Evolutionary conservation across 495 filamentous ascomycete species (phyloP), one percentile per base, ranked within the genome.

Genomic region (Beverwykella pulmonaria): DNA sequence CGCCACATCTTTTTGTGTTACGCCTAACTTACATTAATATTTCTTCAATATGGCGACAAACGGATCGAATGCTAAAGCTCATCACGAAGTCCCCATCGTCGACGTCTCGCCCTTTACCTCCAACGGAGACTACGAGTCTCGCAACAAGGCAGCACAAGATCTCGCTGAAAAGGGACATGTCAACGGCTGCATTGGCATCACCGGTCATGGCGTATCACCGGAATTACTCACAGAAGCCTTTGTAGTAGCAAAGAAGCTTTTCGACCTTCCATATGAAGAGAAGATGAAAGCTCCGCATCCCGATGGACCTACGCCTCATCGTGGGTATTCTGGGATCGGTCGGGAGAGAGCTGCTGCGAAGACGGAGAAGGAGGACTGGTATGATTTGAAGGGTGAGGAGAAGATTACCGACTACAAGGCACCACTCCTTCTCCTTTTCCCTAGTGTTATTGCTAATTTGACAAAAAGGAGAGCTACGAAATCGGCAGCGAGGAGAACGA

Each of bases 321-420:
- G 88, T 44, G 87, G 88, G 8, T 90, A 90, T 71, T 89, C 86
- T 1, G 84, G 83, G 76, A 82, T 83, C 0, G 86, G 86, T 8
- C 15, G 22, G n/a, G 63, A 65, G 34, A 2, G 29, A 1, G 46
- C 1, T n/a, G 63, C 54, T 6, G 74, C 83, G 34, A 87, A 90
- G 75, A 90, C 89, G 67, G 85, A 89, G 9, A 82, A 81, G 2
- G 84, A 89, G 65, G 78, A 79, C 12, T 81, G 83, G 58, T 83
- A 82, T 69, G 75, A 82, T 9, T 79, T 83, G 34, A 75, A 79
- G 12, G 32, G 6, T 12, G 32, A 20, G 73, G 78, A 10, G 69
- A 77, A 20, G 5, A 47, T 25, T 6, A 66, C 73, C 8, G 82
- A 82, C 61, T 72, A 75, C 65, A 62, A 62, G 34, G 50, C 25